phyloP scores from a whole-genome alignment of 129 eudicot species.

The Artemisia argyi region DNA sequence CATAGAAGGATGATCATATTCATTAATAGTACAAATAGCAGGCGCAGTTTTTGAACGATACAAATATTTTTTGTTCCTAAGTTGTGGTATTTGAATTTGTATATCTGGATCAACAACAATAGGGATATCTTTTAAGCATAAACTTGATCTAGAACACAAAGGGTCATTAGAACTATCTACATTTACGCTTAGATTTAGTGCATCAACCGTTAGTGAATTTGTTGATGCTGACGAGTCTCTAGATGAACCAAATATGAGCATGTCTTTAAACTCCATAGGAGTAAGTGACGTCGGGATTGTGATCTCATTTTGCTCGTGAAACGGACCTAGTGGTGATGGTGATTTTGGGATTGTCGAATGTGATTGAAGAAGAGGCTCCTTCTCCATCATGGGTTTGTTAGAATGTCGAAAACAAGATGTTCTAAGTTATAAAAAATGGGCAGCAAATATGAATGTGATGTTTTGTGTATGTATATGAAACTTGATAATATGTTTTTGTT shows the following conservation, averaged over 20 bases:
- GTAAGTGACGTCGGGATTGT: conserved; percentile 47
- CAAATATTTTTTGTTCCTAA: conserved; percentile 23
- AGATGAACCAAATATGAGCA: conserved; percentile 72
- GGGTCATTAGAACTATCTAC: conserved; percentile 19
- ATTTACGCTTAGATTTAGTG: conserved; percentile 35
- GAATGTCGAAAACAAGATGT: conserved; percentile 20
- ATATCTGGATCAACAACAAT: conserved; percentile 15
- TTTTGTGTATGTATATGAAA: conserved; percentile 1
- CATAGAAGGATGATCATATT: conserved; percentile 12
- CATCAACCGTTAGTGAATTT: conserved; percentile 43
- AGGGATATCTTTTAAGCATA: conserved; percentile 1
- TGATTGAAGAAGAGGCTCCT: conserved; percentile 55
- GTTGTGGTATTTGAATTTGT: conserved; percentile 15
- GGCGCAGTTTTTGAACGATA: conserved; percentile 72
- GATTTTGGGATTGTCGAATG: conserved; percentile 26
- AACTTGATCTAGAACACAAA: conserved; percentile 9
- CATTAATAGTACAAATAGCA: conserved; percentile 51
- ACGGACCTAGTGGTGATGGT: conserved; percentile 37
- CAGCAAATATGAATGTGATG: background rate
- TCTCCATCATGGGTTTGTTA: conserved; percentile 45
- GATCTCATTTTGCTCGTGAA: conserved; percentile 54
- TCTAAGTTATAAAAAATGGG: background rate
- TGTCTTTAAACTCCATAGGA: conserved; percentile 65
- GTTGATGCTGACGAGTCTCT: conserved; percentile 41
- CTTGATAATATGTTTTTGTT: background rate